A percentile compares a stretch with the other conserved stretches of the same genome.
These are phyloP conservation scores for Xylaria sp. DNA, from an alignment of 2,329 filamentous ascomycete species.

Conservation along the genomic window DNA sequence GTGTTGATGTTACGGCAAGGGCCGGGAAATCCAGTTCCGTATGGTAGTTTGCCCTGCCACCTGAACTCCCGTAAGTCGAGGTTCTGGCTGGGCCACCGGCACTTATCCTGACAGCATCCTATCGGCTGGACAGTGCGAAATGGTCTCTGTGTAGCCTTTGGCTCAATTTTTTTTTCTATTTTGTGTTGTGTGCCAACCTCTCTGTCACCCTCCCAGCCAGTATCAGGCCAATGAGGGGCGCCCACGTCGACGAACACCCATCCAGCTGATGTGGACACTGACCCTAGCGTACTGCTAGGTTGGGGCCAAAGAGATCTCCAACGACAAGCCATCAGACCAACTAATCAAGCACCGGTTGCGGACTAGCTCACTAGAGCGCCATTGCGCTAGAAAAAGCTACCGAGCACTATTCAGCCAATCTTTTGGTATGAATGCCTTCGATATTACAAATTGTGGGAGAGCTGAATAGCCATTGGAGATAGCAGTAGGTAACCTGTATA, in stretches of 20 bases:
- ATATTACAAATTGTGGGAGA: slow-evolving; percentile 33
- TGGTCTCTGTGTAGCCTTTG: slow-evolving; percentile 35
- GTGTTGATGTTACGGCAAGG: slow-evolving; percentile 34
- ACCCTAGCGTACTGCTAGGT: slow-evolving; percentile 29
- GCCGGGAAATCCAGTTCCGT: slow-evolving; percentile 30
- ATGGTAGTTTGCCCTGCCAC: slow-evolving; percentile 25
- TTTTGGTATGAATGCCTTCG: slow-evolving; percentile 10
- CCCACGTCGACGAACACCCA: slow-evolving; percentile 50
- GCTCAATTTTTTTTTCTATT: slow-evolving; percentile 41
- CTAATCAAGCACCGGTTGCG: slow-evolving; percentile 45
- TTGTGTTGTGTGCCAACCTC: slow-evolving; percentile 46
- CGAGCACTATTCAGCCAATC: slow-evolving; percentile 5
- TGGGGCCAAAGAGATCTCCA: slow-evolving; percentile 43
- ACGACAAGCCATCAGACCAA: slow-evolving; percentile 39
- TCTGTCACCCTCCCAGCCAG: slow-evolving; percentile 46
- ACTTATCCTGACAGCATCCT: slow-evolving; percentile 39
- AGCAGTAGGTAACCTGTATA: background rate
- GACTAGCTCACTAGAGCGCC: slow-evolving; percentile 25
- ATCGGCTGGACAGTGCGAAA: slow-evolving; percentile 35
- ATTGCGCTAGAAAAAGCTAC: slow-evolving; percentile 19
- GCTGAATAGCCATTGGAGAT: slow-evolving; percentile 15
- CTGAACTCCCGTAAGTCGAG: slow-evolving; percentile 20
- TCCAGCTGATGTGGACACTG: slow-evolving; percentile 45
- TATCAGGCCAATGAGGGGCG: slow-evolving; percentile 48
- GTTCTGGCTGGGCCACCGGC: slow-evolving; percentile 40